Percentiles rank a stretch among this genome's conserved stretches.
Conservation (phyloP, 306 rosid species). For the Glycine soja region DNA sequence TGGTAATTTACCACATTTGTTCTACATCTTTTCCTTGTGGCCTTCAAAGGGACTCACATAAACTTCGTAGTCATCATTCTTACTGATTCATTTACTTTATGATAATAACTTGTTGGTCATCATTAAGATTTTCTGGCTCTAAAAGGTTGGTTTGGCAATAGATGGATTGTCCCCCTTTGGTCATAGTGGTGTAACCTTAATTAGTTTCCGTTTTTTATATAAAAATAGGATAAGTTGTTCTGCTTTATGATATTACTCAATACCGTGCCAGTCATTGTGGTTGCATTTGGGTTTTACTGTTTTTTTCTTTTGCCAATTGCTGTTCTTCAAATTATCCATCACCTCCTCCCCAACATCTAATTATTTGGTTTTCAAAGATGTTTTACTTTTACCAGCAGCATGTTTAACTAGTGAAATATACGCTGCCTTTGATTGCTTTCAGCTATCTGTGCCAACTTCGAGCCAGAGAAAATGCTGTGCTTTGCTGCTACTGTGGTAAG, state of each 20-base stretch:
- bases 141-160: not conserved
- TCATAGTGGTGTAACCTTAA: not conserved
- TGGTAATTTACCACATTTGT: constrained; percentile 54
- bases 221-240: not conserved
- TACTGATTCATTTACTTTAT: not conserved
- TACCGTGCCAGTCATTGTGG: not conserved
- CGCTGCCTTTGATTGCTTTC: constrained; percentile 45
- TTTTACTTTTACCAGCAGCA: not conserved
- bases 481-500: constrained; percentile 81
- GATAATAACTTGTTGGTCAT: not conserved
- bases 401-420: not conserved
- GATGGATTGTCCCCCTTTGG: not conserved
- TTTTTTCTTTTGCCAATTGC: not conserved
- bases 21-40: constrained; percentile 5
- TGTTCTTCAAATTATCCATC: not conserved
- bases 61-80: not conserved
- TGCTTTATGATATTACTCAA: not conserved
- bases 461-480: constrained; percentile 72
- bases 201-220: not conserved
- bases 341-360: not conserved
- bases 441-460: constrained; percentile 77
- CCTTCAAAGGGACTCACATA: not conserved
- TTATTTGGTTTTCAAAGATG: not conserved
- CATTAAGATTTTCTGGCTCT: not conserved
- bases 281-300: not conserved